Evolutionary conservation across 1,284 basidiomycete genomes (phyloP), one percentile per base, ranked within the genome.

Genomic region (Tylopilus sp.): DNA sequence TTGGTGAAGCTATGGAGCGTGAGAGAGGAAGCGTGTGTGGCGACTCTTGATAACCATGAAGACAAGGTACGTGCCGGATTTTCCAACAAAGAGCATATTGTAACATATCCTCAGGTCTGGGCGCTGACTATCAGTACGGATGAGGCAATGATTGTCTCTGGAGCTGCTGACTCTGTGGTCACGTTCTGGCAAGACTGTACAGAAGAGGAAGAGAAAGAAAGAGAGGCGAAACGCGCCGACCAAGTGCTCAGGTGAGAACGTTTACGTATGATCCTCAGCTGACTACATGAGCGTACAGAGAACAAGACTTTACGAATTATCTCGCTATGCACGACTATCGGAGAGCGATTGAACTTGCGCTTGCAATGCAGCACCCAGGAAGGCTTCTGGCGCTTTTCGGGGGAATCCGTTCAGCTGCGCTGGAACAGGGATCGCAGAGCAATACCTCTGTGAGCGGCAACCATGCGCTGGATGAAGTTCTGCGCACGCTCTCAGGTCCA

Each of bases 1-100:
- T 72, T 99, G 35, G 87, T 98, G 55, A 99, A 98, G 72, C 59
- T 99, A 24, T 99, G 96, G 96, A 94, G 90, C 66, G 79, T 96
- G 49, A 79, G 81, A 56, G 86, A 90, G 46, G 95, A 99, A 65
- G 84, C 89, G 59, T 96, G 91, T 65, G 75, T 82, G 4, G 75
- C 83, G 14, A 99, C 95, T 8, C 73, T 99, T 66, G 96, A 99
- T 69, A 94, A 94, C 59, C 94, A 98, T 62, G 91, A 97, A 65
- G 94, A 94, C 61, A 96, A 94, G 78, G 92, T 88, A 56, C 31
- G 80, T 48, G 64, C 7, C 42, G 14, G 20, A 28, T 30, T 11
- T 39, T 26, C 34, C 21, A 5, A 15, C 14, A 28, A 24, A 38
- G 30, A 12, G 43, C n/a, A 46, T 30, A 56, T 48, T 48, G 44